phyloP scores from a whole-genome alignment of 1,284 basidiomycete species.

The Caloboletus firmus region DNA sequence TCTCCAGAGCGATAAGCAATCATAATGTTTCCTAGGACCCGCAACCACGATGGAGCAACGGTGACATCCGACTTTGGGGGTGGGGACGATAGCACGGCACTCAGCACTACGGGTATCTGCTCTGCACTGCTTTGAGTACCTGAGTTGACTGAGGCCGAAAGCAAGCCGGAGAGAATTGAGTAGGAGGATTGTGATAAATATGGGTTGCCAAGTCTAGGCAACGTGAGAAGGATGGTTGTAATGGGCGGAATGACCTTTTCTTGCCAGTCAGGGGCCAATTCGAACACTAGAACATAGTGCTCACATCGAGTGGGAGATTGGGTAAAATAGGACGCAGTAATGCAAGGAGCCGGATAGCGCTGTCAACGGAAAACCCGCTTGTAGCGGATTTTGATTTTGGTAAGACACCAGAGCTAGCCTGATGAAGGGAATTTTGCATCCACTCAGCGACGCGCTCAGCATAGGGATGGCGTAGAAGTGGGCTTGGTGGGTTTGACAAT shows the following conservation, averaged over 20 bases:
- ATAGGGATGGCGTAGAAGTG: conserved; percentile 83
- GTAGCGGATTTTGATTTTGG: conserved; percentile 53
- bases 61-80: conserved; percentile 65
- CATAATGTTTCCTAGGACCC: conserved; percentile 69
- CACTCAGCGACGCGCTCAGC: conserved; percentile 78
- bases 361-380: conserved; percentile 68
- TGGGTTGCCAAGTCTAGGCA: conserved; percentile 81
- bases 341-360: conserved; percentile 79
- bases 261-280: conserved; percentile 9
- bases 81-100: conserved; percentile 71
- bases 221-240: conserved; percentile 67
- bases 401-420: conserved; percentile 63
- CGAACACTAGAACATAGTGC: conserved; percentile 25
- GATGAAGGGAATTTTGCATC: conserved; percentile 66
- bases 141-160: conserved; percentile 48
- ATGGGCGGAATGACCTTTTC: conserved; percentile 69
- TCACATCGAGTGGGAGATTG: conserved; percentile 64
- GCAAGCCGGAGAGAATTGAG: conserved; percentile 75
- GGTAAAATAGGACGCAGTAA: conserved; percentile 67
- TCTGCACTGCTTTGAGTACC: conserved; percentile 47
- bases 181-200: conserved; percentile 85
- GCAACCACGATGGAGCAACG: conserved; percentile 71
- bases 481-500: conserved; percentile 72
- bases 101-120: conserved; percentile 69
- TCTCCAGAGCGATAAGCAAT: conserved; percentile 56